phyloP scores from a whole-genome alignment of 1,139 yeast genomes.

The Meyerozyma athensensis region DNA sequence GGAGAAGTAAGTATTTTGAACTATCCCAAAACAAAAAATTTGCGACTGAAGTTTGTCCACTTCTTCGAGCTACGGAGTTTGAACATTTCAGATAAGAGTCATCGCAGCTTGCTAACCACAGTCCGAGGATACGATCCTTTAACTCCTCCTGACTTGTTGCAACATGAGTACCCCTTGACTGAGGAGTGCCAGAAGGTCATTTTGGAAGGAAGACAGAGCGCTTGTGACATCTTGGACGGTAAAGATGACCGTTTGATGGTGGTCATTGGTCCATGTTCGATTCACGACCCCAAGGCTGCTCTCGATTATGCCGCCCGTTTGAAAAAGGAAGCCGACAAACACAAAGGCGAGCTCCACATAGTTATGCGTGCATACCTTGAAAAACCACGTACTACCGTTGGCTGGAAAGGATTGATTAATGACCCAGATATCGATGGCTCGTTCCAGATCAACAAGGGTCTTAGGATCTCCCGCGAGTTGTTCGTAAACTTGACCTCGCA shows the following conservation, averaged over 20 bases:
- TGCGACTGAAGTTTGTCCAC: conserved; percentile 12
- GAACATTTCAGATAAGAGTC: conserved; percentile 2
- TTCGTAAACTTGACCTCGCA: conserved; percentile 71
- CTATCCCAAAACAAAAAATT: too few relatives aligned
- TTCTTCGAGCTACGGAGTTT: too few relatives aligned
- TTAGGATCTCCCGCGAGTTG: conserved; percentile 81
- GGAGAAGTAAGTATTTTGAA: conserved; percentile 69
- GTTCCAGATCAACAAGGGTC: conserved; percentile 91
- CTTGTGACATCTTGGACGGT: conserved; percentile 67
- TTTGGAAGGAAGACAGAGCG: conserved; percentile 69
- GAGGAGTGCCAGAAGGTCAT: conserved; percentile 58
- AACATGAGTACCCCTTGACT: conserved; percentile 78
- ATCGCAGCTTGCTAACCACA: conserved; percentile 1
- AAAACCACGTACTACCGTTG: conserved; percentile 97
- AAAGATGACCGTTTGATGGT: conserved; percentile 75
- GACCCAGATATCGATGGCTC: conserved; percentile 96
- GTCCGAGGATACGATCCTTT: conserved; percentile 80
- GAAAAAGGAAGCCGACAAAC: conserved; percentile 52
- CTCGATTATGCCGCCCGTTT: conserved; percentile 77
- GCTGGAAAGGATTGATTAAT: conserved; percentile 97
- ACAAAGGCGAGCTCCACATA: conserved; percentile 71
- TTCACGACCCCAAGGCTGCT: conserved; percentile 92
- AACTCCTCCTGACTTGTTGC: conserved; percentile 90
- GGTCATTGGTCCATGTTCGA: conserved; percentile 94
- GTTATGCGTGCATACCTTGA: conserved; percentile 98